phyloP scores from a whole-genome alignment of 1,284 basidiomycete genomes.

The Heterobasidion parviporum region DNA sequence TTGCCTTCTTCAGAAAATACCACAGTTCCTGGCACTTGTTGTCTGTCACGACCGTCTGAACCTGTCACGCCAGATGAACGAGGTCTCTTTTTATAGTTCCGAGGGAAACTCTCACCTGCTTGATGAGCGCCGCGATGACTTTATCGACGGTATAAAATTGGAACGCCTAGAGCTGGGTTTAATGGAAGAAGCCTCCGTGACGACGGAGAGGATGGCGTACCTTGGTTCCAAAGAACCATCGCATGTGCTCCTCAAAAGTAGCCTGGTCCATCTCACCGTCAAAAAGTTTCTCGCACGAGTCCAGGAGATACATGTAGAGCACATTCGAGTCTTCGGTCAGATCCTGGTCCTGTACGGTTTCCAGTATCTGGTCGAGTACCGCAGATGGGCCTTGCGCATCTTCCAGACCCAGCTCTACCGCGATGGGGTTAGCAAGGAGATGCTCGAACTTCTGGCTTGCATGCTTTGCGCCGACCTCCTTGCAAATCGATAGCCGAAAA shows the following conservation, averaged over 20 bases:
- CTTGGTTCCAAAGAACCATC: constrained; percentile 95
- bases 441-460: constrained; percentile 53
- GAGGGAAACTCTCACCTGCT: constrained; percentile 56
- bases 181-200: background rate
- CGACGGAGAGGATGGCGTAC: constrained; percentile 30
- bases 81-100: background rate
- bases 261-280: constrained; percentile 87
- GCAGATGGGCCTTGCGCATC: constrained; percentile 68
- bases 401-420: constrained; percentile 65
- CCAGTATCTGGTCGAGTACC: constrained; percentile 55
- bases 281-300: constrained; percentile 91
- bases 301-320: constrained; percentile 85
- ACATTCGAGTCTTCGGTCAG: constrained; percentile 35
- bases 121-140: constrained; percentile 79
- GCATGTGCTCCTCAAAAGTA: constrained; percentile 90
- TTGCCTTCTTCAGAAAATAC: constrained; percentile 48
- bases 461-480: constrained; percentile 63
- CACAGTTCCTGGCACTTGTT: constrained; percentile 69
- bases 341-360: constrained; percentile 38
- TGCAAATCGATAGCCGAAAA: constrained; percentile 82
- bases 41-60: constrained; percentile 76
- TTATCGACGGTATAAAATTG: constrained; percentile 90
- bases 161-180: constrained; percentile 50
- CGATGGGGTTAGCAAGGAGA: constrained; percentile 61
- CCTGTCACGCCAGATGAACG: constrained; percentile 33